Base-by-base conservation (phyloP, 306 rosid genomes). In the Canavalia gladiata region DNA sequence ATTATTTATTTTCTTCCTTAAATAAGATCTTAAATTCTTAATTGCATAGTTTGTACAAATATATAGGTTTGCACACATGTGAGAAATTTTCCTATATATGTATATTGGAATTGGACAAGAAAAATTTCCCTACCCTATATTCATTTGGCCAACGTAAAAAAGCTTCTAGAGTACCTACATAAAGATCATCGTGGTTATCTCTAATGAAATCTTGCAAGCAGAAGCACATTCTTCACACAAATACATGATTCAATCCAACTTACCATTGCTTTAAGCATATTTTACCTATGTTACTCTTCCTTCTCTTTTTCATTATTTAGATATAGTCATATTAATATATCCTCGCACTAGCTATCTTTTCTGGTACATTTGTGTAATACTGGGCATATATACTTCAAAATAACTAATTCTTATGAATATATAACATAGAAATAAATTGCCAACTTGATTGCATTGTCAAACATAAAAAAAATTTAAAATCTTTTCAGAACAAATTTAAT, bases 361-460 rank as follows among this genome's bases (percentile, higher is more conserved):
- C 63, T 2, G 45, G 62, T 10, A 47, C 56, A 54, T 29, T 33
- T 35, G 54, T 72, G 83, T 54, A 71, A 70, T 62, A 8, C 37
- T 31, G 37, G 65, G 37, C 13, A 47, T 77, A 41, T 63, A 54
- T 65, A 66, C 66, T 66, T 78, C 30, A 37, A 43, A 79, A 72
- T 46, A 69, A 58, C 33, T 67, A 55, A 75, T 45, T 34, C 46
- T 9, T 71, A 58, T 13, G 72, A 74, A 70, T 28, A 49, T 31
- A 70, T 47, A 75, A 62, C 59, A 35, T 75, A 50, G 41, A 45
- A 39, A 67, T 18, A 57, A 13, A 51, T 79, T 25, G 49, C 11
- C 70, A 69, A 34, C 52, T 9, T 5, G 59, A 68, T 57, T 43
- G 49, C 58, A 8, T 55, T 37, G 49, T 35, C 47, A 31, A 37